A percentile compares a stretch with the other conserved stretches of the same genome.
Evolutionary conservation across 352 stramenopile genomes (phyloP).

Genomic region (Phytophthora citrophthora): DNA sequence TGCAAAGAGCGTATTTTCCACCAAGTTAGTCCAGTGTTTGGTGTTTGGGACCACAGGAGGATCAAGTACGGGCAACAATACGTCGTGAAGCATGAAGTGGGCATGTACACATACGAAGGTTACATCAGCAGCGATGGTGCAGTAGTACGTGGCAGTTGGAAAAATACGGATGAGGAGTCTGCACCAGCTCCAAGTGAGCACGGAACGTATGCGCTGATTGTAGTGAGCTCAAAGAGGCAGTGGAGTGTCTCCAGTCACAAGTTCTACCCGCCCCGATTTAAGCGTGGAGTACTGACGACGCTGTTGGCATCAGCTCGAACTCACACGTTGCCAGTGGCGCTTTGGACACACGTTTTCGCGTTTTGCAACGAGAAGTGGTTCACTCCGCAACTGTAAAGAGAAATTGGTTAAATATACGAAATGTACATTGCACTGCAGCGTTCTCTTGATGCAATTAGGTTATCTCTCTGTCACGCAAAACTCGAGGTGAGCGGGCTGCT

Average conservation of each 20-base stretch:
- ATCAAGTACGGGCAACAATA: constrained; percentile 67
- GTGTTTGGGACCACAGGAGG: constrained; percentile 37
- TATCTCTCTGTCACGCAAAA: constrained; percentile 16
- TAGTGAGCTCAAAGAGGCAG: constrained; percentile 42
- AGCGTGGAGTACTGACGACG: constrained; percentile 36
- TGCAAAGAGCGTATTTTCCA: constrained; percentile 67
- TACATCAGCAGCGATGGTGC: constrained; percentile 45
- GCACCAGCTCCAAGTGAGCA: constrained; percentile 46
- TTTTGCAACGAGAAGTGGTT: constrained; percentile 75
- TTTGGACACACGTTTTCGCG: constrained; percentile 61
- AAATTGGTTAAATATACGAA: too few species aligned
- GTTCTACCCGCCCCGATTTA: constrained; percentile 54
- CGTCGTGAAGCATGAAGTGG: constrained; percentile 64
- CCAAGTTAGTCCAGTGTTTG: constrained; percentile 50
- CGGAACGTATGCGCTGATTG: constrained; percentile 63
- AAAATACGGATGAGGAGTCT: constrained; percentile 47
- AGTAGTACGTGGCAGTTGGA: constrained; percentile 55
- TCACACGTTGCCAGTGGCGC: constrained; percentile 44
- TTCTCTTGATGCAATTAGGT: constrained; percentile 19
- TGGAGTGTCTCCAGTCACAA: constrained; percentile 59
- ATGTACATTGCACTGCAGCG: not conserved
- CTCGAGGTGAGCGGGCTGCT: not conserved
- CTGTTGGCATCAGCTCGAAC: constrained; percentile 56
- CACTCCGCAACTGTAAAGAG: not conserved
- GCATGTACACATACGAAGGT: constrained; percentile 58